Conservation (phyloP, 1,284 basidiomycete genomes). For the Stereum hirsutum region DNA sequence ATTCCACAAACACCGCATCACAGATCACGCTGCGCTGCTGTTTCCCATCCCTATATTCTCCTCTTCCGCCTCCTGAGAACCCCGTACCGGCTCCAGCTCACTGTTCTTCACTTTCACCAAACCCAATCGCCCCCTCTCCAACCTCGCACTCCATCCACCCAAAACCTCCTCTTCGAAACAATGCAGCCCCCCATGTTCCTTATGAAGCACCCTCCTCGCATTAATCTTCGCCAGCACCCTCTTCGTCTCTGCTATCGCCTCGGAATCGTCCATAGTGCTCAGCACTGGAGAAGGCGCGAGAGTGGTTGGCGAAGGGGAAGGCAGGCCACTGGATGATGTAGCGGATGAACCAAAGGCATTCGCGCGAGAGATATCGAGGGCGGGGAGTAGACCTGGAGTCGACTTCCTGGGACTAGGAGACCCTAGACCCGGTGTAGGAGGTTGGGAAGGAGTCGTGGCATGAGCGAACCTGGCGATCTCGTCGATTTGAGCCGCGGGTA, state of each 20-base stretch:
- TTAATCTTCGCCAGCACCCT: conserved; percentile 29
- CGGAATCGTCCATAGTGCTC: conserved; percentile 8
- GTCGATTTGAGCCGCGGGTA: neutral
- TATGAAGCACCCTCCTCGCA: conserved; percentile 27
- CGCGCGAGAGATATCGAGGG: conserved; percentile 4
- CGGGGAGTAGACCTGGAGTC: neutral
- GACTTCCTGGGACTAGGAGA: neutral
- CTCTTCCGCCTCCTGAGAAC: no score
- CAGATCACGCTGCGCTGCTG: no score
- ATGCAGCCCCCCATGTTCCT: conserved; percentile 26
- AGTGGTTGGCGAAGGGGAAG: no score
- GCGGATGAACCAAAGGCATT: no score
- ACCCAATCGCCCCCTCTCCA: conserved; percentile 23
- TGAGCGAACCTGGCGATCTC: neutral
- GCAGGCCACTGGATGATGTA: no score
- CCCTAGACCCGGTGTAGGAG: neutral
- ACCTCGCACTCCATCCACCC: conserved; percentile 20
- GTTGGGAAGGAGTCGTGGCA: no score
- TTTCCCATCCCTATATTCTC: no score
- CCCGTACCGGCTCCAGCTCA: no score
- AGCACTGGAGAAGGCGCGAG: conserved; percentile 3
- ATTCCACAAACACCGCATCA: no score
- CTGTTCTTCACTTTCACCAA: conserved; percentile 15
- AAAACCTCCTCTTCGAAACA: conserved; percentile 26
- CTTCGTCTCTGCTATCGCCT: conserved; percentile 22